Conservation (phyloP, 1,284 basidiomycete genomes). For the Ganoderma multipileum region DNA sequence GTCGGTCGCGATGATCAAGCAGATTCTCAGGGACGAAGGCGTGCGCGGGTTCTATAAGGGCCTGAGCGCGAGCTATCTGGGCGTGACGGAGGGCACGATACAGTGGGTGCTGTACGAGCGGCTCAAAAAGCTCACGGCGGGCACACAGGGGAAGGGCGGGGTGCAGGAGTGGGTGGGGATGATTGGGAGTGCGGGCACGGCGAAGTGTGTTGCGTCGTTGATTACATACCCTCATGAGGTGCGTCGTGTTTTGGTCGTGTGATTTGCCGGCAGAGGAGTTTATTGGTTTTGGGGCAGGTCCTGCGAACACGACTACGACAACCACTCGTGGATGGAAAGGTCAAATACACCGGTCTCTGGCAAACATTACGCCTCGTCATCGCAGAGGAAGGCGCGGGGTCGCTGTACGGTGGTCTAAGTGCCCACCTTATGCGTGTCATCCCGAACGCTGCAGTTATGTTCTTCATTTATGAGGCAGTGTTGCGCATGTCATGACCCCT, state of each 20-base stretch:
- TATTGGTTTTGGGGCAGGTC: constrained; percentile 56
- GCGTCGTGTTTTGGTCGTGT: constrained; percentile 28
- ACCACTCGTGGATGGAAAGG: constrained; percentile 73
- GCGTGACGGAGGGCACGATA: constrained; percentile 96
- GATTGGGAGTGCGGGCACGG: constrained; percentile 90
- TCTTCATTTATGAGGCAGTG: constrained; percentile 82
- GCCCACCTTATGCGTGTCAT: constrained; percentile 97
- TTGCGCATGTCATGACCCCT: constrained; percentile 57
- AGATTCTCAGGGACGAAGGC: constrained; percentile 86
- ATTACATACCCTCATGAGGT: constrained; percentile 99
- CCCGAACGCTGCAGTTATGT: constrained; percentile 98
- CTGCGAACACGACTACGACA: constrained; percentile 93
- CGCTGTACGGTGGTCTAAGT: constrained; percentile 92
- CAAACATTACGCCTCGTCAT: constrained; percentile 90
- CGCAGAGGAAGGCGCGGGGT: constrained; percentile 87
- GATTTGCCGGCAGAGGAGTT: background rate
- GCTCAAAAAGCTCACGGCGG: constrained; percentile 69
- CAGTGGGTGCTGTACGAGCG: constrained; percentile 98
- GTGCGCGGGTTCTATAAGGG: constrained; percentile 94
- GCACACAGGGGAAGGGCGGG: constrained; percentile 62
- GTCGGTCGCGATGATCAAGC: constrained; percentile 67
- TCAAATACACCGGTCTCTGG: constrained; percentile 87
- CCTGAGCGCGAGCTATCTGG: constrained; percentile 92
- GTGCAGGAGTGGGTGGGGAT: constrained; percentile 78
- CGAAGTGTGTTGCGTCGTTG: constrained; percentile 92